Conservation (phyloP, 2,329 filamentous ascomycete species). For the Fusarium sp. region DNA sequence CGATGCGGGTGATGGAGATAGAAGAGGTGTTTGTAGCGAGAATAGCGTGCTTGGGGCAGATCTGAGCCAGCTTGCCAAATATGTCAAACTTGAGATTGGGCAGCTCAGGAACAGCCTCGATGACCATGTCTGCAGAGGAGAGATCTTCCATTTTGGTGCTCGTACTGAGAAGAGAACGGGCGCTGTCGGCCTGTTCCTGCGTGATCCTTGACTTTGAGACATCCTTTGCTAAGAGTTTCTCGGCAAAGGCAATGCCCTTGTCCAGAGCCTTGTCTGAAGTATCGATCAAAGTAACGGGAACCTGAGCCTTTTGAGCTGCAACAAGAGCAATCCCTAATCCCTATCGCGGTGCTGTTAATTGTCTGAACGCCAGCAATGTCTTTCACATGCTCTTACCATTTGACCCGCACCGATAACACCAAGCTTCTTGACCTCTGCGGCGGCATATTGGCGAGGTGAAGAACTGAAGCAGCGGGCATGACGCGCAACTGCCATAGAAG, state of each 20-base stretch:
- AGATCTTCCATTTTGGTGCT: conserved; percentile 80
- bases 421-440: conserved; percentile 78
- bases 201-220: conserved; percentile 87
- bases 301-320: conserved; percentile 81
- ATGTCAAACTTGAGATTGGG: conserved; percentile 86
- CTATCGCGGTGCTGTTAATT: conserved; percentile 55
- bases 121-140: conserved; percentile 90
- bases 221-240: conserved; percentile 93
- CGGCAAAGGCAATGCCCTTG: conserved; percentile 89
- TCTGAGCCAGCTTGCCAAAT: conserved; percentile 81
- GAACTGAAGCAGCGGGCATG: conserved; percentile 73
- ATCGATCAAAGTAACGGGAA: conserved; percentile 88
- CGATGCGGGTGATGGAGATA: conserved; percentile 96
- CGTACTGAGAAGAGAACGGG: conserved; percentile 72
- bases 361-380: neutral
- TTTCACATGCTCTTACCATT: conserved; percentile 74
- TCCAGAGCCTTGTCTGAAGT: conserved; percentile 83
- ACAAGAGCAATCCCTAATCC: conserved; percentile 96
- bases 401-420: conserved; percentile 95
- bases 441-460: conserved; percentile 64
- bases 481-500: conserved; percentile 47
- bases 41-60: conserved; percentile 85
- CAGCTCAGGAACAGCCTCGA: conserved; percentile 96
- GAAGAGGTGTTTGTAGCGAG: conserved; percentile 98
- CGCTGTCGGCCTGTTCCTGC: conserved; percentile 78